phyloP scores from a whole-genome alignment of 2,329 filamentous ascomycete genomes.

The Ceratocystiopsis sp. region DNA sequence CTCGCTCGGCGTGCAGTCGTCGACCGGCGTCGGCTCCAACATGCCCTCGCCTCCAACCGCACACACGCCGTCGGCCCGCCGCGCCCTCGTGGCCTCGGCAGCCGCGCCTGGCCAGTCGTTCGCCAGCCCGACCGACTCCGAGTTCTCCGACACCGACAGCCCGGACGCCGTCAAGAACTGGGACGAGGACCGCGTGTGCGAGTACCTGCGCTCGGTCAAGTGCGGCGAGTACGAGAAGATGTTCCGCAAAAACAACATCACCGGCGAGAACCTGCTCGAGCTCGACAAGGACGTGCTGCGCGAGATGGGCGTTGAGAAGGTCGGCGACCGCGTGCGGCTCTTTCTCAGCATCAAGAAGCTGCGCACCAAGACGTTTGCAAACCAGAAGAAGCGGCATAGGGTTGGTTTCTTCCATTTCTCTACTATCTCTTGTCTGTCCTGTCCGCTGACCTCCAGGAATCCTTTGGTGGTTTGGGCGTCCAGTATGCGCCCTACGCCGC shows the following conservation, averaged over 20 bases:
- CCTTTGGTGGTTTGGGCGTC: conserved; percentile 62
- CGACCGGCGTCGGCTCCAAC: conserved; percentile 25
- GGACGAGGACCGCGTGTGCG: conserved; percentile 81
- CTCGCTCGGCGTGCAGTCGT: conserved; percentile 29
- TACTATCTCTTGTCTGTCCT: conserved; percentile 1
- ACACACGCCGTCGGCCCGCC: conserved; percentile 33
- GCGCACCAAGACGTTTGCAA: conserved; percentile 57
- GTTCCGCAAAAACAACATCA: conserved; percentile 82
- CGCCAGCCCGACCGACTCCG: conserved; percentile 76
- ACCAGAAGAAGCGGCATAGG: conserved; percentile 70
- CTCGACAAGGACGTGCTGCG: conserved; percentile 93
- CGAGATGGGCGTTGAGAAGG: conserved; percentile 96
- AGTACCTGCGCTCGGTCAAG: conserved; percentile 81
- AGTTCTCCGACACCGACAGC: conserved; percentile 72
- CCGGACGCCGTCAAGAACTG: conserved; percentile 66
- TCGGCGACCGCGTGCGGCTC: conserved; percentile 86
- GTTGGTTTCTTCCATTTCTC: conserved; percentile 23
- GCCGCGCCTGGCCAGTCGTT: conserved; percentile 38
- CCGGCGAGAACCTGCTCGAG: conserved; percentile 88
- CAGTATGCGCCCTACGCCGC: conserved; percentile 43
- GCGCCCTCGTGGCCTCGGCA: conserved; percentile 30
- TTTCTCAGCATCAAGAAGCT: conserved; percentile 74
- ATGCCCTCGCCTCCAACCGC: conserved; percentile 25
- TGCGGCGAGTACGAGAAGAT: conserved; percentile 86
- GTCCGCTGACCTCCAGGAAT: conserved; percentile 41